Percentiles rank a stretch among this genome's conserved stretches.
Evolutionary conservation across 768 basidiomycete genomes (phyloP).

Genomic region (Rubroboletus pulcherrimus): DNA sequence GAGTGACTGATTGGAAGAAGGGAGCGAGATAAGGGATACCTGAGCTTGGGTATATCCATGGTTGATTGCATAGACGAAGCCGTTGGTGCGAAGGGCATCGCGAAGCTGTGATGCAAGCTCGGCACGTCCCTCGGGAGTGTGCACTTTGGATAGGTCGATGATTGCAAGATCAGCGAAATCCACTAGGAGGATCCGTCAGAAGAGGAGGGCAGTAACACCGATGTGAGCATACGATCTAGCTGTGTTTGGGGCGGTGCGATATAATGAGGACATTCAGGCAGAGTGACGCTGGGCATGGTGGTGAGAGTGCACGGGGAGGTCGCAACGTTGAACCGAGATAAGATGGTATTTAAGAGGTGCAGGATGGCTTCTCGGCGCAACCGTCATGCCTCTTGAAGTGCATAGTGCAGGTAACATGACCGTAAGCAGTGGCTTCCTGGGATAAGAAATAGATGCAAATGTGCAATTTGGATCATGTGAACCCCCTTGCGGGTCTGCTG

Average conservation of each 20-base stretch:
- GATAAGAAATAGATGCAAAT: not conserved
- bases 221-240: slow-evolving; percentile 30
- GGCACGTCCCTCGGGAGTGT: slow-evolving; percentile 38
- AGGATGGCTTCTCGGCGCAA: not conserved
- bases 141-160: slow-evolving; percentile 46
- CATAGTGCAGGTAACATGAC: not conserved
- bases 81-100: slow-evolving; percentile 42
- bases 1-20: slow-evolving; percentile 9
- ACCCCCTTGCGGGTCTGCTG: not conserved
- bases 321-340: too few species aligned
- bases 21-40: slow-evolving; percentile 8
- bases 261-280: slow-evolving; percentile 36
- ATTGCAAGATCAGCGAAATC: slow-evolving; percentile 49
- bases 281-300: slow-evolving; percentile 29
- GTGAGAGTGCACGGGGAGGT: not conserved
- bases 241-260: slow-evolving; percentile 30
- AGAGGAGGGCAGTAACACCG: not conserved
- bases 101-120: slow-evolving; percentile 40
- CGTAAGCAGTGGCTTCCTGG: not conserved
- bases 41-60: slow-evolving; percentile 38
- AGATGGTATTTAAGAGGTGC: not conserved
- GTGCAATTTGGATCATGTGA: not conserved
- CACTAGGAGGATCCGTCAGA: slow-evolving; percentile 34
- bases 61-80: slow-evolving; percentile 41
- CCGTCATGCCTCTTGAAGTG: not conserved